phyloP scores from a whole-genome alignment of 139 green algal genomes.

The Chlamydomonas schloesseri region DNA sequence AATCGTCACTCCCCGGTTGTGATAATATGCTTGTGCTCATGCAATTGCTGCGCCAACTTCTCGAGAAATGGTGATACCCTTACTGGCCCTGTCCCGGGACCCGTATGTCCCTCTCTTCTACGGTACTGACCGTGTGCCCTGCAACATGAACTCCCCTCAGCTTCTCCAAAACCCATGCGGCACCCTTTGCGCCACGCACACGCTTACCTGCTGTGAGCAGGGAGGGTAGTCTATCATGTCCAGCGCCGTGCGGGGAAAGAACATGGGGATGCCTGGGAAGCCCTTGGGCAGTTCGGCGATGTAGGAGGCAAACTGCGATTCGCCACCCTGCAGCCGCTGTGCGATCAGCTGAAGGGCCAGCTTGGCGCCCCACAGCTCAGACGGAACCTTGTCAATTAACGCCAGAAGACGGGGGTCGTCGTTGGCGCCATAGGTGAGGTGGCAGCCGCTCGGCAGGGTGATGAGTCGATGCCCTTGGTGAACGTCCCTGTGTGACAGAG shows the following conservation, averaged over 20 bases:
- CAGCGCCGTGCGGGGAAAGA: slow-evolving; percentile 72
- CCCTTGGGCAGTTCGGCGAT: slow-evolving; percentile 74
- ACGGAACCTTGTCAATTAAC: slow-evolving; percentile 75
- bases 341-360: slow-evolving; percentile 66
- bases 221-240: slow-evolving; percentile 73
- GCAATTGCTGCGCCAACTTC: too few relatives aligned
- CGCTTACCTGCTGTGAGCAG: too few relatives aligned
- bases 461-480: slow-evolving; percentile 38
- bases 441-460: slow-evolving; percentile 53
- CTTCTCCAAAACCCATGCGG: too few relatives aligned
- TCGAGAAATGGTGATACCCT: too few relatives aligned
- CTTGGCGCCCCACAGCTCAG: slow-evolving; percentile 83
- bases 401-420: slow-evolving; percentile 65
- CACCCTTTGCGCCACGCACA: too few relatives aligned
- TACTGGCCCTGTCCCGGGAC: too few relatives aligned
- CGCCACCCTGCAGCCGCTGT: slow-evolving; percentile 37
- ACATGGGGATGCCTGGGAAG: slow-evolving; percentile 83
- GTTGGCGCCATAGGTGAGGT: slow-evolving; percentile 75
- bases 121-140: too few relatives aligned
- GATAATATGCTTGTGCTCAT: too few relatives aligned
- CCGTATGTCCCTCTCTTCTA: too few relatives aligned
- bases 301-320: slow-evolving; percentile 71
- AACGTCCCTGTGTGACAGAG: neutral
- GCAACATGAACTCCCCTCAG: too few relatives aligned
- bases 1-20: slow-evolving; percentile 10